These are phyloP conservation scores for Striga asiatica DNA, from an alignment of 257 asterid genomes.

Conservation along the genomic window DNA sequence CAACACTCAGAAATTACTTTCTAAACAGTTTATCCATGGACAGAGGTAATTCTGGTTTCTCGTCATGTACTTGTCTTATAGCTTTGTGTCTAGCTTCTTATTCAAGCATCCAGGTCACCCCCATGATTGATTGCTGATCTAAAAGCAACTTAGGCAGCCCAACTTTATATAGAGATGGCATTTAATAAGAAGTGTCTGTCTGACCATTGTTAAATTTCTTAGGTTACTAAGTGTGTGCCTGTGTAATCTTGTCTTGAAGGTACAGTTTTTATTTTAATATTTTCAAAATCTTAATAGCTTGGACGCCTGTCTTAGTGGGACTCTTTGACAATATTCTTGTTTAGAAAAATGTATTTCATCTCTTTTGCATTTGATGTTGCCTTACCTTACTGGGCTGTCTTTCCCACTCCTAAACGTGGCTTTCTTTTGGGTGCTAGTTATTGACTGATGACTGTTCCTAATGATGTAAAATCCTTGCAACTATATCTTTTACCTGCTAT, in stretches of 20 bases:
- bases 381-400: not conserved
- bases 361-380: not conserved
- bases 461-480: not conserved
- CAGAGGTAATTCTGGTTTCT: constrained; percentile 48
- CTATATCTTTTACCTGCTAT: not conserved
- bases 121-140: not conserved
- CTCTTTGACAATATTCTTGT: not conserved
- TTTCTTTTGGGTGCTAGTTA: not conserved
- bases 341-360: not conserved
- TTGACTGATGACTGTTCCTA: not conserved
- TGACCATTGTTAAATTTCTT: not conserved
- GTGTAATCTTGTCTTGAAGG: not conserved
- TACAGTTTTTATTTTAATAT: not conserved
- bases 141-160: not conserved
- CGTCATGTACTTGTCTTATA: not conserved
- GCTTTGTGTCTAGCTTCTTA: not conserved
- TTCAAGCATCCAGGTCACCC: not conserved
- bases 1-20: constrained; percentile 72
- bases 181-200: not conserved
- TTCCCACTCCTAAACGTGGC: not conserved
- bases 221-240: not conserved
- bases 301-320: not conserved
- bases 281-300: no score
- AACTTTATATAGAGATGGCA: not conserved
- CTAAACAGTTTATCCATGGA: constrained; percentile 50